Percentiles rank a stretch among this genome's conserved stretches.
Conservation (phyloP, 495 filamentous ascomycete species). For the Annulohypoxylon moriforme region DNA sequence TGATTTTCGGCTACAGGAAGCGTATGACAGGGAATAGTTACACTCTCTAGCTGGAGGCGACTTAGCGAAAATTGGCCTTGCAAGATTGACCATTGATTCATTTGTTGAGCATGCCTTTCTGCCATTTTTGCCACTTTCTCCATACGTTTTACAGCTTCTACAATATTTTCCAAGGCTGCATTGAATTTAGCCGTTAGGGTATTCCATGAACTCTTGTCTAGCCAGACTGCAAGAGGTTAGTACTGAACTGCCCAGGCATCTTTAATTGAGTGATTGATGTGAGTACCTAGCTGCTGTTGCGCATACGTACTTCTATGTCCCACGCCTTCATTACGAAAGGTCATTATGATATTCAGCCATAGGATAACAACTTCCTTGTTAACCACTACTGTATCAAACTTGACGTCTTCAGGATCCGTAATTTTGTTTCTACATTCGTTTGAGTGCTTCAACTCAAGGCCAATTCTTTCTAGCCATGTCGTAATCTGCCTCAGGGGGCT, state of each 20-base stretch:
- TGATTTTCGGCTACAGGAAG: constrained; percentile 36
- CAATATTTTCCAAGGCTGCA: constrained; percentile 4
- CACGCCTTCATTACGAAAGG: constrained; percentile 11
- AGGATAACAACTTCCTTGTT: constrained; percentile 21
- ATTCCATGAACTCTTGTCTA: neutral
- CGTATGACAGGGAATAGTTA: constrained; percentile 13
- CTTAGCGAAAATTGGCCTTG: constrained; percentile 10
- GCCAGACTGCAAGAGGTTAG: neutral
- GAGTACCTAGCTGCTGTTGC: too few species aligned
- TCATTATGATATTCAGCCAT: constrained; percentile 26
- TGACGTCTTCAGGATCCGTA: constrained; percentile 4
- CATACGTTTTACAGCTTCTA: constrained; percentile 12
- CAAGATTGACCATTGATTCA: neutral
- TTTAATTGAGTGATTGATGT: neutral
- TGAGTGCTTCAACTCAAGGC: constrained; percentile 1
- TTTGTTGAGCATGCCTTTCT: constrained; percentile 7
- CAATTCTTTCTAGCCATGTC: constrained; percentile 10
- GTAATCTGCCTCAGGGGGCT: constrained; percentile 5
- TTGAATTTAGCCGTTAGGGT: neutral
- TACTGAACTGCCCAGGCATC: neutral
- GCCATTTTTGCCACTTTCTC: constrained; percentile 13
- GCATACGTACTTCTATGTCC: constrained; percentile 11
- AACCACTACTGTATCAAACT: constrained; percentile 18
- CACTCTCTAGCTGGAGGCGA: neutral
- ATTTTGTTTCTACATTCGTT: constrained; percentile 15